A percentile compares a stretch with the other conserved stretches of the same genome.
Conservation (phyloP, 2,329 filamentous ascomycete species). For the Meredithiella fracta region DNA sequence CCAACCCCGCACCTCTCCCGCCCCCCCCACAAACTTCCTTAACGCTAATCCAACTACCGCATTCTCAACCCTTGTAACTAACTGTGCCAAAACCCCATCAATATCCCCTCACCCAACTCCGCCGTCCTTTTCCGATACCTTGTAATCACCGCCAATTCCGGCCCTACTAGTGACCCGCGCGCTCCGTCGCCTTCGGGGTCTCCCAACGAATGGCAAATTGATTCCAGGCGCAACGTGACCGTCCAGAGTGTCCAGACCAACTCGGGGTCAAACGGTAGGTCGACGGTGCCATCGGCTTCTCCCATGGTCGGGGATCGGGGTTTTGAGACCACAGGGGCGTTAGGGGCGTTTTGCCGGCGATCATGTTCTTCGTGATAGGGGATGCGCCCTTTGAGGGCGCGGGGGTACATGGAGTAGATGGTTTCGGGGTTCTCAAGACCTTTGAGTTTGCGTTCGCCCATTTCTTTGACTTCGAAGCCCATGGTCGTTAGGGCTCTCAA, state of each 20-base stretch:
- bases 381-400: conserved; percentile 67
- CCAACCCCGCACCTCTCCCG: conserved; percentile 54
- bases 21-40: conserved; percentile 60
- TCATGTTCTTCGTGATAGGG: conserved; percentile 39
- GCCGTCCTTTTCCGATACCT: conserved; percentile 49
- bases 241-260: conserved; percentile 82
- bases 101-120: conserved; percentile 74
- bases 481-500: conserved; percentile 73
- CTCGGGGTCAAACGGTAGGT: conserved; percentile 64
- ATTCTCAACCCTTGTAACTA: conserved; percentile 76
- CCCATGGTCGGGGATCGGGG: too few relatives aligned
- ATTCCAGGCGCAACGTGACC: conserved; percentile 75
- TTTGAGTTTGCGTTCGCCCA: conserved; percentile 89
- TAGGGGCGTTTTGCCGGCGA: neutral
- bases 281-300: conserved; percentile 28
- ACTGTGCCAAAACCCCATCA: conserved; percentile 88
- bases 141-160: conserved; percentile 66
- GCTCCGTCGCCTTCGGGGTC: conserved; percentile 34
- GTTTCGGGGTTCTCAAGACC: conserved; percentile 94
- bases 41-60: conserved; percentile 65
- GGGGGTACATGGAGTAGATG: conserved; percentile 89
- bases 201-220: conserved; percentile 82
- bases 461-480: conserved; percentile 92
- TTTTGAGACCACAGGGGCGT: conserved; percentile 23
- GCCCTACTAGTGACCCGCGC: conserved; percentile 31